These are phyloP conservation scores for Ogataea pini DNA, from an alignment of 805 yeast genomes.

Conservation along the genomic window DNA sequence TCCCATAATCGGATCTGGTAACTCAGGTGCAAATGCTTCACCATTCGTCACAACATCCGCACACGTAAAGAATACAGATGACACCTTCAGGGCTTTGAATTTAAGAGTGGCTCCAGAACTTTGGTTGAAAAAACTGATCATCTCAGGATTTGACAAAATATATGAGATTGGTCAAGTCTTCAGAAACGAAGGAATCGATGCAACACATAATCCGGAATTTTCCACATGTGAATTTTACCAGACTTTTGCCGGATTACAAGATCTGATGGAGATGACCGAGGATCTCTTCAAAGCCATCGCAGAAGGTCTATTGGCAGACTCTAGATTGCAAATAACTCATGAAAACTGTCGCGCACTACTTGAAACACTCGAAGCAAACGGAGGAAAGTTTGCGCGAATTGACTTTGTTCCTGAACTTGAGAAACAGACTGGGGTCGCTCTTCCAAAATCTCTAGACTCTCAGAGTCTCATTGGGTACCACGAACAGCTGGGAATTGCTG, in stretches of 20 bases:
- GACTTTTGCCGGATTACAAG: constrained; percentile 63
- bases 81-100: constrained; percentile 41
- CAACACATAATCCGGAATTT: constrained; percentile 93
- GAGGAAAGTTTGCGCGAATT: constrained; percentile 40
- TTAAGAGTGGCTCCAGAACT: constrained; percentile 93
- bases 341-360: constrained; percentile 23
- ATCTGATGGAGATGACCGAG: constrained; percentile 67
- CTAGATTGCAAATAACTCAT: constrained; percentile 24
- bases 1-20: constrained; percentile 69
- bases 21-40: constrained; percentile 88
- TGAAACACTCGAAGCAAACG: constrained; percentile 17
- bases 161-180: constrained; percentile 85
- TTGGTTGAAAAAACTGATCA: constrained; percentile 83
- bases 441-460: constrained; percentile 49
- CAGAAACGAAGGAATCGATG: constrained; percentile 91
- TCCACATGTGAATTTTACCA: constrained; percentile 89
- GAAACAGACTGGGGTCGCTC: constrained; percentile 43
- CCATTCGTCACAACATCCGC: constrained; percentile 64
- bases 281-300: constrained; percentile 49
- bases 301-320: constrained; percentile 29
- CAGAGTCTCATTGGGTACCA: constrained; percentile 45
- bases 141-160: constrained; percentile 83
- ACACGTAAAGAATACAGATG: constrained; percentile 36
- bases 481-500: constrained; percentile 34
- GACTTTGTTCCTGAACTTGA: constrained; percentile 74